phyloP scores from a whole-genome alignment of 176 grass and related monocot species.

The Rhynchospora tenuis region DNA sequence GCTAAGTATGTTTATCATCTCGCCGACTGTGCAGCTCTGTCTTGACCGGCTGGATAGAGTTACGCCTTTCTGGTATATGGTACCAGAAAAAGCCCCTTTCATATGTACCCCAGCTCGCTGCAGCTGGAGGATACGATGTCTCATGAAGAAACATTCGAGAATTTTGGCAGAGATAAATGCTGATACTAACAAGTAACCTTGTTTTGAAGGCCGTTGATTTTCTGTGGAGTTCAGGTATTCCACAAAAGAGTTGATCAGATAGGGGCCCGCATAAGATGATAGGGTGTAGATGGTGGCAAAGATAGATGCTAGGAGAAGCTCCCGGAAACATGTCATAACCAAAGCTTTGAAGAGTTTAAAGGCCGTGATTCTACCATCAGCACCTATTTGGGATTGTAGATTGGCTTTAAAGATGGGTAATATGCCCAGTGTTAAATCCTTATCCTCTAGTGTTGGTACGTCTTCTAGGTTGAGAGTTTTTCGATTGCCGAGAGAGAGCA shows the following conservation, averaged over 20 bases:
- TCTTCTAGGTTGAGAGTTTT: conserved; percentile 64
- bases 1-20: conserved; percentile 63
- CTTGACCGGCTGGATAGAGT: conserved; percentile 43
- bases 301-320: conserved; percentile 38
- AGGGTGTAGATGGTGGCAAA: conserved; percentile 43
- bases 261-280: conserved; percentile 62
- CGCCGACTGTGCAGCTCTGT: conserved; percentile 52
- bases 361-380: conserved; percentile 25
- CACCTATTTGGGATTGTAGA: conserved; percentile 18
- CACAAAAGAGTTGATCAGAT: conserved; percentile 56
- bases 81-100: conserved; percentile 33
- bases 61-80: conserved; percentile 63
- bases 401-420: conserved; percentile 43
- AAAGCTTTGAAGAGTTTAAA: conserved; percentile 36
- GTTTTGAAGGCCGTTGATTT: neutral
- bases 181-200: conserved; percentile 47
- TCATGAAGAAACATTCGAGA: conserved; percentile 39
- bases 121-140: conserved; percentile 51
- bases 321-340: conserved; percentile 34
- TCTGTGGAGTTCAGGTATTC: conserved; percentile 39
- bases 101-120: conserved; percentile 43
- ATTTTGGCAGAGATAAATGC: conserved; percentile 47
- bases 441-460: conserved; percentile 38
- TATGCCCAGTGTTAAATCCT: conserved; percentile 30
- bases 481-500: conserved; percentile 45